Evolutionary conservation across 345 rosid genomes (phyloP), one percentile per base, ranked within the genome.

Genomic region (Eucalyptus fibrosa): DNA sequence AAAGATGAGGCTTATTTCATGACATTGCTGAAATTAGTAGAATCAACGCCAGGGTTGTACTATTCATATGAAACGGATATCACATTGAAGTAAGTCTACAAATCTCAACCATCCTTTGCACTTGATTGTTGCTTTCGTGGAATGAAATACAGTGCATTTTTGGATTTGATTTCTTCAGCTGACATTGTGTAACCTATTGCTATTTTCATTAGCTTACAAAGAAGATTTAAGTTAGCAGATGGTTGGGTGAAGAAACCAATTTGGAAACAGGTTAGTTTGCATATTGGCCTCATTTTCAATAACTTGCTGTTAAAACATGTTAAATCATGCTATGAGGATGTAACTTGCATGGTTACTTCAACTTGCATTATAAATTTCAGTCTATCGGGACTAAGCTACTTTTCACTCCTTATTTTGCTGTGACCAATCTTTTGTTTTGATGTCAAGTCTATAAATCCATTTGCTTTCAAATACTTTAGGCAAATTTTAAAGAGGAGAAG

Each of bases 51-150:
- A 14, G 99, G 99, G 89, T 91, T 97, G 92, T 96, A 97, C 93
- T 97, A 92, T 89, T 97, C 99, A 44, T 97, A 96, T 86, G 95
- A 93, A 90, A 95, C 98, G n/a, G 99, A 97, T 94, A 92, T 97
- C 89, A 97, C 99, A 67, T 88, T 97, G 91, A 97, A 97, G 99
- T 97, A 97, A 93, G 90, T 65, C 87, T 88, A 85, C 65, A 42
- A 50, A 24, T 77, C 85, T 85, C 47, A 40, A 40, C 9, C 47
- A 77, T 77, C 47, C 85, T 77, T 77, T 40, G 47, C 47, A 77
- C 30, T 77, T 12, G 30, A 77, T 77, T 26, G 44, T 40, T 77
- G 83, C 47, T 40, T 77, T 77, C 3, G 30, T 37, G 47, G 83
- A 40, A 42, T 40, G 85, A 77, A 77, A 37, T 77, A 40, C 47